Percentiles rank a stretch among this genome's conserved stretches.
Evolutionary conservation across 805 yeast genomes (phyloP).

Genomic region (Isabelozyma heimii): DNA sequence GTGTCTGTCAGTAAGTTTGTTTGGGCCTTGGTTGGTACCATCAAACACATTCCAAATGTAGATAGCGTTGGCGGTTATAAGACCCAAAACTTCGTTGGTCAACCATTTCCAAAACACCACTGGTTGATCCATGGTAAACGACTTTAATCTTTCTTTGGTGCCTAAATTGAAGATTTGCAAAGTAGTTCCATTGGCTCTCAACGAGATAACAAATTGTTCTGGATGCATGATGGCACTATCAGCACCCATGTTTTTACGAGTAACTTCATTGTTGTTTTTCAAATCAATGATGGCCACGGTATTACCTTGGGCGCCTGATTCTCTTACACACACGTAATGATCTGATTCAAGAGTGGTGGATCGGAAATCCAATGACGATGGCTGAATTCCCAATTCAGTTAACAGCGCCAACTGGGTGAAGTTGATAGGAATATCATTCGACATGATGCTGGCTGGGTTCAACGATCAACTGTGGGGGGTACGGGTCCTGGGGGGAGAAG

Average conservation of each 20-base stretch:
- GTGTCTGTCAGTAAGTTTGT: conserved; percentile 79
- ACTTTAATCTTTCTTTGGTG: conserved; percentile 83
- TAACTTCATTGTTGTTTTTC: conserved; percentile 71
- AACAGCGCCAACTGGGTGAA: conserved; percentile 93
- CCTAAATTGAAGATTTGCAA: conserved; percentile 90
- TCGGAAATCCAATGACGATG: conserved; percentile 82
- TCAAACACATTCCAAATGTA: conserved; percentile 84
- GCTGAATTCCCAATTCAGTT: conserved; percentile 81
- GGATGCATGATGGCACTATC: conserved; percentile 98
- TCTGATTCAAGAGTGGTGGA: conserved; percentile 95
- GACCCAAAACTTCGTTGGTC: conserved; percentile 66
- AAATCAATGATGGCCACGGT: conserved; percentile 93
- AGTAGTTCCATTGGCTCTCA: conserved; percentile 95
- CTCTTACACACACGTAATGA: conserved; percentile 81
- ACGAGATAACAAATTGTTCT: conserved; percentile 77
- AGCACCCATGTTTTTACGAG: conserved; percentile 92
- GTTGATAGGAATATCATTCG: conserved; percentile 85
- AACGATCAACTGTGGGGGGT: neutral
- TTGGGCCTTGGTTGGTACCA: conserved; percentile 76
- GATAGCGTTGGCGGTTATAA: conserved; percentile 75
- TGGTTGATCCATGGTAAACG: conserved; percentile 81
- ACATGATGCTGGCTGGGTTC: conserved; percentile 8
- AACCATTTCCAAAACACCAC: conserved; percentile 97
- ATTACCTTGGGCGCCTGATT: conserved; percentile 59
- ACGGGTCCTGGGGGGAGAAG: neutral